Evolutionary conservation across 2,329 filamentous ascomycete species (phyloP), one percentile per base, ranked within the genome.

Genomic region (Neocucurbitaria cava): DNA sequence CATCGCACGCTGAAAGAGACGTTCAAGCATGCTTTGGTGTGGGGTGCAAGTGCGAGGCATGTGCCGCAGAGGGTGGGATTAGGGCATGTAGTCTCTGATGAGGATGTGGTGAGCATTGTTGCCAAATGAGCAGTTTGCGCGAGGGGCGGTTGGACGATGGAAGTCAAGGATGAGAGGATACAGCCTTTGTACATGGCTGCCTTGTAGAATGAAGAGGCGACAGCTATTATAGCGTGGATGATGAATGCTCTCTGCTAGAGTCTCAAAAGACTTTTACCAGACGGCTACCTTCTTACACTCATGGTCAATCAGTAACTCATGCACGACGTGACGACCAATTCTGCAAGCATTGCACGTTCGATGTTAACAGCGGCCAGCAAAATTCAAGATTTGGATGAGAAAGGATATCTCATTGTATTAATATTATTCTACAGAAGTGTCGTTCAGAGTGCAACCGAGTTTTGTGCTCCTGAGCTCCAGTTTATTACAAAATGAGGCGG

Each of bases 11-110:
- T 99, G 63, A 99, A 98, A 85, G 96, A 99, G 60, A 96, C 92
- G 4, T 99, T 98, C 84, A 99, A 98, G 82, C 97, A 98, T 79
- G 96, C 95, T 3, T 79, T 98, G 63, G 95, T 99, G 0, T 99
- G 96, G 96, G 95, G 95, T 4, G 93, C 93, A 17, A 98, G 94
- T 77, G 95, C 95, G 31, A 87, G 92, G 69, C 96, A 99, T 81
- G 83, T 98, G 31, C 95, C 96, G 31, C 95, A 99, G 81, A 83
- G 95, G 59, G 94, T 97, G 33, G 96, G 95, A 1, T 77, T 99
- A 69, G 82, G 86, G 6, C 95, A 99, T 81, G 70, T 86, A 11
- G 93, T 99, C 24, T 73, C 80, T 5, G 87, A 89, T 66, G 87
- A 88, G 74, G 87, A 89, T 77, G 87, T 89, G 49, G 86, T 89